Conservation (phyloP, 2,329 filamentous ascomycete species). For the Diaporthe citri region DNA sequence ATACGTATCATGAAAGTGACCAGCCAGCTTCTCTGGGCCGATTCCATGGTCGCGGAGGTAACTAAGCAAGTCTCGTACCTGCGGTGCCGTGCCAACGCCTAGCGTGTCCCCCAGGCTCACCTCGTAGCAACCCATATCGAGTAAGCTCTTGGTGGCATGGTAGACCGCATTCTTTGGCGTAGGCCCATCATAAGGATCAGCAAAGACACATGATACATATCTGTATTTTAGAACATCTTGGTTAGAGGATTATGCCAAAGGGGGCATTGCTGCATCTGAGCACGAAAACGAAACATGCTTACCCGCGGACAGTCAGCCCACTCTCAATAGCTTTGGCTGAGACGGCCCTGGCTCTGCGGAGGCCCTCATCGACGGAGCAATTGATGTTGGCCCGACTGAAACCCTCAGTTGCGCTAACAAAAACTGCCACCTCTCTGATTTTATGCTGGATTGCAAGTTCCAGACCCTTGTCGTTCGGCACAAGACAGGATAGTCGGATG, state of each 20-base stretch:
- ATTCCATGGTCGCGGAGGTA: constrained; percentile 56
- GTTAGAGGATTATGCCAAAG: no score
- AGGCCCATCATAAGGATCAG: constrained; percentile 61
- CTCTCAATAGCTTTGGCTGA: constrained; percentile 56
- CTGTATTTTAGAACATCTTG: constrained; percentile 34
- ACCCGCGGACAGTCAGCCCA: constrained; percentile 62
- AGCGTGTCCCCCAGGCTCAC: constrained; percentile 76
- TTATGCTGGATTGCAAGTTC: constrained; percentile 52
- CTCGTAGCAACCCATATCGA: constrained; percentile 75
- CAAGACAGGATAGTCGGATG: constrained; percentile 48
- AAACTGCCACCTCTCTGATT: constrained; percentile 59
- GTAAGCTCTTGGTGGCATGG: constrained; percentile 57
- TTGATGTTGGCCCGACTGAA: constrained; percentile 72
- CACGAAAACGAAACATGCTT: neutral
- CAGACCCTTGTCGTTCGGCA: constrained; percentile 67
- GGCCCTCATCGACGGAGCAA: constrained; percentile 67
- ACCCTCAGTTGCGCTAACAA: constrained; percentile 69
- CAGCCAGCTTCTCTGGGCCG: constrained; percentile 67
- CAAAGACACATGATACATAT: constrained; percentile 69
- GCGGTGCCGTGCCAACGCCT: constrained; percentile 66
- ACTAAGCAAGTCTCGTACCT: constrained; percentile 55
- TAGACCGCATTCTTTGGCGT: constrained; percentile 47
- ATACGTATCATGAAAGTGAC: constrained; percentile 81
- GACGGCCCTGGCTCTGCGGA: constrained; percentile 63
- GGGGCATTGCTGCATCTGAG: no score